phyloP scores from a whole-genome alignment of 495 filamentous ascomycete species.

The Apodospora peruviana region DNA sequence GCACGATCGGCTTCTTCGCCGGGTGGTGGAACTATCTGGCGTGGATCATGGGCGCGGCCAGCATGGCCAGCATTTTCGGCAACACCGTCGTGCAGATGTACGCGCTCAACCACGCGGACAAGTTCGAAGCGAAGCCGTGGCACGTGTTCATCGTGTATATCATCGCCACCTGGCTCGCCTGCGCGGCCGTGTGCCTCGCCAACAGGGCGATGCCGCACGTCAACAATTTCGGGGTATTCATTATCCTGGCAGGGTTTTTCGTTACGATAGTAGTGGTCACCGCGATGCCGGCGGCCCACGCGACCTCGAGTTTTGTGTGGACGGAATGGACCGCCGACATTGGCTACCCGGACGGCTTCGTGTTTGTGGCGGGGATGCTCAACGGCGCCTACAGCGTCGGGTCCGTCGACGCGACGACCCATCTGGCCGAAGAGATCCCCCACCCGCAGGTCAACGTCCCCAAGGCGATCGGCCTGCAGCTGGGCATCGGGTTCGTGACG shows the following conservation, averaged over 20 bases:
- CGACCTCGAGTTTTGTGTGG: background rate
- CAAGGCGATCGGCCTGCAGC: background rate
- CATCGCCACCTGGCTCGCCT: background rate
- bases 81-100: conserved; percentile 1
- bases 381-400: background rate
- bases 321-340: background rate
- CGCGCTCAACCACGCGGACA: background rate
- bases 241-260: background rate
- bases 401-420: background rate
- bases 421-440: background rate
- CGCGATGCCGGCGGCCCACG: background rate
- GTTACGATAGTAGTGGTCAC: background rate
- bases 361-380: background rate
- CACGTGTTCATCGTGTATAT: background rate
- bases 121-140: background rate
- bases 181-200: background rate
- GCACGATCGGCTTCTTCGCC: background rate
- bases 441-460: background rate
- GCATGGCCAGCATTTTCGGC: background rate
- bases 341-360: background rate
- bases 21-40: background rate
- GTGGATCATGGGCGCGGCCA: background rate
- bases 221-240: background rate
- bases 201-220: background rate
- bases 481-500: background rate